Evolutionary conservation across 768 basidiomycete genomes (phyloP).

Genomic region (Rhizopogon vulgaris): DNA sequence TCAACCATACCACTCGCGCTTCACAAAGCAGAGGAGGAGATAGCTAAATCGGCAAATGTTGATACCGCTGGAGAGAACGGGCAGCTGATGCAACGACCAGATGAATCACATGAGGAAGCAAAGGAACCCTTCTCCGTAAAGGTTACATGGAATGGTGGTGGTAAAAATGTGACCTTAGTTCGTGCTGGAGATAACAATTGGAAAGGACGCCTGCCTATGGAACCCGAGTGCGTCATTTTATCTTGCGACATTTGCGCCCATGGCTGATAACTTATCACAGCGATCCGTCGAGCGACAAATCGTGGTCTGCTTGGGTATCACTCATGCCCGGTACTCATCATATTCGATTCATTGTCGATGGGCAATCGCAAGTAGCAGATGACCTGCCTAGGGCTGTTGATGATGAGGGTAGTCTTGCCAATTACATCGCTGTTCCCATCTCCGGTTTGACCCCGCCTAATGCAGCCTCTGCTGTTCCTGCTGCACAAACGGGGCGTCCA

Average conservation of each 20-base stretch:
- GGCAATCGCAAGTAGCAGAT: conserved; percentile 72
- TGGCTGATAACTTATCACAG: conserved; percentile 17
- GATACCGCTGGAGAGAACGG: conserved; percentile 13
- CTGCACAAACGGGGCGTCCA: conserved; percentile 21
- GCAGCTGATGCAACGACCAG: conserved; percentile 13
- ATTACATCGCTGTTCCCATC: conserved; percentile 66
- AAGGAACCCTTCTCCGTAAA: conserved; percentile 35
- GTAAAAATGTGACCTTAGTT: conserved; percentile 57
- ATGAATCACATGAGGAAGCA: conserved; percentile 15
- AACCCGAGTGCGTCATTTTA: conserved; percentile 45
- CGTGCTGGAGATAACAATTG: conserved; percentile 72
- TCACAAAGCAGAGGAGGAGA: conserved; percentile 27
- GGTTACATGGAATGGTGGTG: conserved; percentile 64
- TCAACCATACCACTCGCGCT: conserved; percentile 59
- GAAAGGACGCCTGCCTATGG: conserved; percentile 65
- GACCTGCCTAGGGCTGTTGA: conserved; percentile 86
- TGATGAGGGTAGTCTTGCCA: conserved; percentile 90
- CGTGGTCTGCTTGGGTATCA: conserved; percentile 34
- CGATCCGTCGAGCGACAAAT: conserved; percentile 27
- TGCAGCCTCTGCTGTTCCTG: conserved; percentile 30
- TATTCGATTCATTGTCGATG: conserved; percentile 92
- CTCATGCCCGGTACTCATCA: conserved; percentile 90
- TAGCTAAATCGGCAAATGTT: conserved; percentile 9
- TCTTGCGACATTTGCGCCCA: conserved; percentile 2
- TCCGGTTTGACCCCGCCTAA: conserved; percentile 27